phyloP scores from a whole-genome alignment of 768 basidiomycete species.

The Podaxis pistillaris region DNA sequence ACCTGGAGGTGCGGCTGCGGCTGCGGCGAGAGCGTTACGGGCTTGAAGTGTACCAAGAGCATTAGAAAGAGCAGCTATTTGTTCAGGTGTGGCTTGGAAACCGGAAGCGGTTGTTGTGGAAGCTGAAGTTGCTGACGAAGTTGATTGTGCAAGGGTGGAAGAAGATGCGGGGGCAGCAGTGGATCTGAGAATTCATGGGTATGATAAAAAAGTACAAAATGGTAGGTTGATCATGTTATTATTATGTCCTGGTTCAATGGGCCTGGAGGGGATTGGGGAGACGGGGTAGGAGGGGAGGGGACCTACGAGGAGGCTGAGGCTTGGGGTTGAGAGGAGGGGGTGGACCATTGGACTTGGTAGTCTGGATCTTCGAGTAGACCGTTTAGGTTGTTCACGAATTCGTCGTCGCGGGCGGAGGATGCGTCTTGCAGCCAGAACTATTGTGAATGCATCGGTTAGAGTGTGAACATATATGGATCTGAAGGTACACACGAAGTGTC shows the following conservation, averaged over 20 bases:
- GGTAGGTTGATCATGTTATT: slow-evolving; percentile 8
- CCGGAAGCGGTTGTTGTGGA: slow-evolving; percentile 16
- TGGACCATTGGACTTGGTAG: slow-evolving; percentile 58
- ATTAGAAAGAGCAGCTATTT: slow-evolving; percentile 59
- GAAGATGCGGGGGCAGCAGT: slow-evolving; percentile 19
- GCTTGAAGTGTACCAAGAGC: slow-evolving; percentile 46
- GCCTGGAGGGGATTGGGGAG: slow-evolving; percentile 5
- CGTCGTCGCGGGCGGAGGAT: slow-evolving; percentile 62
- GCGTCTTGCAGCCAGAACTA: slow-evolving; percentile 92
- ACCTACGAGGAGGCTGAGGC: slow-evolving; percentile 32
- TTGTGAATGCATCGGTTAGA: slow-evolving; percentile 12
- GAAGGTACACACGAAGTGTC: slow-evolving; percentile 68
- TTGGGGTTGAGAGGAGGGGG: slow-evolving; percentile 37
- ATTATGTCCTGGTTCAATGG: not conserved
- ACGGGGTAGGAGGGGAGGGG: not conserved
- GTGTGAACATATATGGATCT: not conserved
- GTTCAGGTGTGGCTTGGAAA: slow-evolving; percentile 56
- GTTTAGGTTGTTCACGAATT: slow-evolving; percentile 74
- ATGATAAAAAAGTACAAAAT: not conserved
- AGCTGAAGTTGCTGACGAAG: not conserved
- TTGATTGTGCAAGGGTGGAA: slow-evolving; percentile 7
- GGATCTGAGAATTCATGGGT: slow-evolving; percentile 3
- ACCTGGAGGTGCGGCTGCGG: slow-evolving; percentile 34
- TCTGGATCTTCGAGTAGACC: slow-evolving; percentile 66
- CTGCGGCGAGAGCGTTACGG: slow-evolving; percentile 27